These are phyloP conservation scores for Leccinum imitatum DNA, from an alignment of 768 basidiomycete species.

Conservation along the genomic window DNA sequence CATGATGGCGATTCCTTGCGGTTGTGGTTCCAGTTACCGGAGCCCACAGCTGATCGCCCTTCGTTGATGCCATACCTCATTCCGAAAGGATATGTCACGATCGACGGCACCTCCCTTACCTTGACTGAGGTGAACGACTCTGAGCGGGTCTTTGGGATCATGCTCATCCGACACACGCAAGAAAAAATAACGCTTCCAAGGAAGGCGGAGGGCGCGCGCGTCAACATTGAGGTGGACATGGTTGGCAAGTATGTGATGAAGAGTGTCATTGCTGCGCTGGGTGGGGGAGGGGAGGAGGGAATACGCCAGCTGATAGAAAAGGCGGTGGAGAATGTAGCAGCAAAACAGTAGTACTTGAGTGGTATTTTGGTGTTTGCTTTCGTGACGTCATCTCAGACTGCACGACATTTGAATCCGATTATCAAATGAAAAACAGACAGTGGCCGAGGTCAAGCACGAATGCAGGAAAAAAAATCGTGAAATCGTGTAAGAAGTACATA, in stretches of 20 bases:
- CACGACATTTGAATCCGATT: no score
- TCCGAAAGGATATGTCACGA: slow-evolving; percentile 90
- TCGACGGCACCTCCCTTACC: slow-evolving; percentile 94
- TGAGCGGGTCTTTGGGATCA: slow-evolving; percentile 72
- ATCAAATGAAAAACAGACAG: no score
- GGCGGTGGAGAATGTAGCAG: slow-evolving; percentile 55
- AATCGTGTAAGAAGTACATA: background rate
- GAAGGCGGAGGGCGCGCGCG: slow-evolving; percentile 75
- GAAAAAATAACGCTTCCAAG: slow-evolving; percentile 76
- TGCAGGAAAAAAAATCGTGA: no score
- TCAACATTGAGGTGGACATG: slow-evolving; percentile 96
- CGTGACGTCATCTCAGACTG: no score
- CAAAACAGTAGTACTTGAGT: background rate
- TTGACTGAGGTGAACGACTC: slow-evolving; percentile 74
- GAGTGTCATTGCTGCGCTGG: slow-evolving; percentile 69
- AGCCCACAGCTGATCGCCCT: slow-evolving; percentile 53
- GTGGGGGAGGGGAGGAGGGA: slow-evolving; percentile 49
- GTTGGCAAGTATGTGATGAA: slow-evolving; percentile 90
- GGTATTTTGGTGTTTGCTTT: background rate
- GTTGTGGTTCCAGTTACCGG: slow-evolving; percentile 73
- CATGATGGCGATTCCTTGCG: slow-evolving; percentile 91
- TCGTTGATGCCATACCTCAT: slow-evolving; percentile 81
- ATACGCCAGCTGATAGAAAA: slow-evolving; percentile 53
- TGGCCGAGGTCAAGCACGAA: no score
- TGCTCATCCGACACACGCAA: slow-evolving; percentile 96